Conservation (phyloP, 805 yeast genomes). For the Suhomyces kilbournensis region DNA sequence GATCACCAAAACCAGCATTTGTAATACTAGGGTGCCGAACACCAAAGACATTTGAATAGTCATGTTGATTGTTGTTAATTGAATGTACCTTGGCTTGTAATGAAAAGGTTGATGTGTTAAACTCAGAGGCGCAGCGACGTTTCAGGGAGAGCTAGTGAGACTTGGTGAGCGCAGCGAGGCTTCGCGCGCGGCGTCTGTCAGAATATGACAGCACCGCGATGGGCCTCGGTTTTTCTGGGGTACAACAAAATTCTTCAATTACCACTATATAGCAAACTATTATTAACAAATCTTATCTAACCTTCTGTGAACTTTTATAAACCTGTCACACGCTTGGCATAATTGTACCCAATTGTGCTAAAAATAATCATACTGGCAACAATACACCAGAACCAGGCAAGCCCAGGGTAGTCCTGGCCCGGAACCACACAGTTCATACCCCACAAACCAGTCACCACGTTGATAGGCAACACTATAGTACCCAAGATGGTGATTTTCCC, state of each 20-base stretch:
- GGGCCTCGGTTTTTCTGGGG: not conserved
- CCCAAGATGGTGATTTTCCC: slow-evolving; percentile 92
- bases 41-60: slow-evolving; percentile 45
- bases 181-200: not conserved
- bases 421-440: slow-evolving; percentile 98
- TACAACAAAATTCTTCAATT: no score
- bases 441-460: slow-evolving; percentile 95
- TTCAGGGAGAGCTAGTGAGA: not conserved
- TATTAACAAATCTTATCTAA: not conserved
- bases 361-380: slow-evolving; percentile 32
- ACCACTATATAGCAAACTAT: no score
- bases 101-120: not conserved
- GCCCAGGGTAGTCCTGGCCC: slow-evolving; percentile 60
- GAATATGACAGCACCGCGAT: not conserved
- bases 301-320: slow-evolving; percentile 17
- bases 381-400: slow-evolving; percentile 42
- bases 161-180: not conserved
- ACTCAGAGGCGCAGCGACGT: not conserved
- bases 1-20: slow-evolving; percentile 48
- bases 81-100: not conserved
- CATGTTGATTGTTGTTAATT: slow-evolving; percentile 24
- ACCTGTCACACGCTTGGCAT: slow-evolving; percentile 40
- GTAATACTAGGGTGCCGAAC: slow-evolving; percentile 48
- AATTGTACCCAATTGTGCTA: slow-evolving; percentile 37
- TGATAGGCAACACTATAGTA: slow-evolving; percentile 92